Evolutionary conservation across 2,329 filamentous ascomycete species (phyloP).

Genomic region (Penicillium sp.): DNA sequence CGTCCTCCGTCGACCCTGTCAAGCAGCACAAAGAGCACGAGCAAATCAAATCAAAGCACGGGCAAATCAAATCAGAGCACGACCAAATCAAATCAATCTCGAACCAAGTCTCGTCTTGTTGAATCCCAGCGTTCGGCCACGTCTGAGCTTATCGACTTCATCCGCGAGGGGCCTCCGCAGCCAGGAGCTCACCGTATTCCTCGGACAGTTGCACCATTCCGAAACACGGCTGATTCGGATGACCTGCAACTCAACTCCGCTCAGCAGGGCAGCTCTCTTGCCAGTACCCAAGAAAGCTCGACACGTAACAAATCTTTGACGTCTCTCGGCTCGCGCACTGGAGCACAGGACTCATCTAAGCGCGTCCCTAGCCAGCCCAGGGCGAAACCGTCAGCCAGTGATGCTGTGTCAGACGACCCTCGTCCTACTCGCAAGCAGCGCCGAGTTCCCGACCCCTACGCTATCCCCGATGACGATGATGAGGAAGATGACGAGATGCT

Average conservation of each 20-base stretch:
- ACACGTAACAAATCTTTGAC: constrained; percentile 41
- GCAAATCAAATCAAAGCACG: constrained; percentile 20
- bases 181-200: constrained; percentile 69
- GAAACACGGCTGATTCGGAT: constrained; percentile 81
- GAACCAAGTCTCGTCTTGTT: constrained; percentile 70
- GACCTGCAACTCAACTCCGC: constrained; percentile 51
- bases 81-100: constrained; percentile 35
- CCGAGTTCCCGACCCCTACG: constrained; percentile 83
- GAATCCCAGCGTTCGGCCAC: constrained; percentile 64
- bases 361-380: constrained; percentile 26
- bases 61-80: constrained; percentile 15
- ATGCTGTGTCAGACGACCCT: constrained; percentile 26
- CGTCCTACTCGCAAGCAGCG: constrained; percentile 72
- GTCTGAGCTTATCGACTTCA: constrained; percentile 91
- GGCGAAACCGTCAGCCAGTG: constrained; percentile 12
- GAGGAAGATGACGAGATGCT: constrained; percentile 63
- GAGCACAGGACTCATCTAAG: constrained; percentile 54
- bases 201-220: constrained; percentile 78
- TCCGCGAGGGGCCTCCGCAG: constrained; percentile 76
- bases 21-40: constrained; percentile 9
- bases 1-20: constrained; percentile 17
- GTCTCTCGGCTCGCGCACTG: constrained; percentile 72
- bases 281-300: constrained; percentile 53
- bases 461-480: constrained; percentile 64
- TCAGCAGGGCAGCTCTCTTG: constrained; percentile 35